Evolutionary conservation across 345 rosid genomes (phyloP).

Genomic region (Murraya paniculata): DNA sequence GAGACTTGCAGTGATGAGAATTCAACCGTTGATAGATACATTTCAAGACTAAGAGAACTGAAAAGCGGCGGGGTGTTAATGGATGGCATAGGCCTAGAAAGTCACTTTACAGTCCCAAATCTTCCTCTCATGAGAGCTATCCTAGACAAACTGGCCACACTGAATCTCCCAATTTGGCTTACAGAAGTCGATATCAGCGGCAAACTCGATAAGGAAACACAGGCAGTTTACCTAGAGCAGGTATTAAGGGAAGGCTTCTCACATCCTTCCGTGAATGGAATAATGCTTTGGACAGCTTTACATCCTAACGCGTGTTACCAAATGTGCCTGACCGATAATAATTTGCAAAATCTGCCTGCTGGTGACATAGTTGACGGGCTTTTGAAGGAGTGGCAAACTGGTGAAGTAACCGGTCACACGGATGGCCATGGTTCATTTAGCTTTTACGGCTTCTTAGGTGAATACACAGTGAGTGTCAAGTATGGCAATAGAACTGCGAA

Average conservation of each 20-base stretch:
- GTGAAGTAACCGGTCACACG: constrained; percentile 29
- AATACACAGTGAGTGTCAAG: constrained; percentile 36
- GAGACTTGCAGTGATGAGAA: constrained; percentile 73
- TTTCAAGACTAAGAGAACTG: constrained; percentile 55
- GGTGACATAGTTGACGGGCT: constrained; percentile 68
- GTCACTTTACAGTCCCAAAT: constrained; percentile 70
- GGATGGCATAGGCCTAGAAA: constrained; percentile 77
- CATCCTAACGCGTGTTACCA: constrained; percentile 74
- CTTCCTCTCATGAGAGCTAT: constrained; percentile 66
- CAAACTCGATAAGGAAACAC: constrained; percentile 39
- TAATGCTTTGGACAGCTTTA: constrained; percentile 84
- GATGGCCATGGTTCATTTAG: constrained; percentile 66
- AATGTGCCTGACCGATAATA: constrained; percentile 72
- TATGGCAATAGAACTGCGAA: constrained; percentile 32
- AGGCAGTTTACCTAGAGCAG: constrained; percentile 68
- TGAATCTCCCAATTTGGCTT: constrained; percentile 79
- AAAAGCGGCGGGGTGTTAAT: constrained; percentile 42
- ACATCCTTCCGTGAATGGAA: constrained; percentile 77
- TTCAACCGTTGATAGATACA: constrained; percentile 64
- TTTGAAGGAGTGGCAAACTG: constrained; percentile 56
- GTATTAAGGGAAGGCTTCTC: constrained; percentile 87
- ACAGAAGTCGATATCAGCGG: constrained; percentile 76
- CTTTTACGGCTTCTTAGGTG: constrained; percentile 71
- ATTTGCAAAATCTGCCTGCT: constrained; percentile 61
- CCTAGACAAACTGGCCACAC: constrained; percentile 67